Conservation (phyloP, 139 green algal species). For the Pseudopediastrum boryanum region DNA sequence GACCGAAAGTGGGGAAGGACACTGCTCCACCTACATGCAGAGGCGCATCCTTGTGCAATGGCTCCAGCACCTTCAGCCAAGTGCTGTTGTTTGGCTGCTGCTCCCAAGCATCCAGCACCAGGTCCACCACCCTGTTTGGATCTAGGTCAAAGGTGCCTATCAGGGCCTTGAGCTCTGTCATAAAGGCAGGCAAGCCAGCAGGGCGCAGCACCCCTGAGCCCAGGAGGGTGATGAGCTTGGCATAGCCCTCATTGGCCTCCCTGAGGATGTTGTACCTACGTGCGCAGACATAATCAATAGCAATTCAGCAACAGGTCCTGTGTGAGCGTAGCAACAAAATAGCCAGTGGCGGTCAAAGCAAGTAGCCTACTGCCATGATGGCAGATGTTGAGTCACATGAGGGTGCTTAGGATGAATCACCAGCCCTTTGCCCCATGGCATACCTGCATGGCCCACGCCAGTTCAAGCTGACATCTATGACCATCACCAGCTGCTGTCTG, state of each 20-base stretch:
- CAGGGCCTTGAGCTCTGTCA: slow-evolving; percentile 65
- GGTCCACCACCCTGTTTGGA: slow-evolving; percentile 82
- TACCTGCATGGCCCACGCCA: background rate
- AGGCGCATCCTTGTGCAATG: slow-evolving; percentile 21
- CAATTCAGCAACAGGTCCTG: background rate
- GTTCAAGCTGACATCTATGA: too few species aligned
- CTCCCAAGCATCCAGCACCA: slow-evolving; percentile 76
- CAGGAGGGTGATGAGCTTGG: slow-evolving; percentile 74
- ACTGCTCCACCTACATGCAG: slow-evolving; percentile 5
- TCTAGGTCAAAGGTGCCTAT: slow-evolving; percentile 93
- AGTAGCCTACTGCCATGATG: background rate
- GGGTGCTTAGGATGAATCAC: too few species aligned
- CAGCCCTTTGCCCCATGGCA: background rate
- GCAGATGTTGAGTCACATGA: background rate
- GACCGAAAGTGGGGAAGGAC: too few species aligned
- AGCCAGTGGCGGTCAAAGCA: background rate
- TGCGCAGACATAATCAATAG: too few species aligned
- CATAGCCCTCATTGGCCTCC: slow-evolving; percentile 91
- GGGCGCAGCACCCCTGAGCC: slow-evolving; percentile 1
- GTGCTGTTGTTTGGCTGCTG: slow-evolving; percentile 5
- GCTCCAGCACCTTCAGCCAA: slow-evolving; percentile 45
- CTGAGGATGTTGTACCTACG: slow-evolving; percentile 90
- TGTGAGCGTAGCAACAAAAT: background rate
- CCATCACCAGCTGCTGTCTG: too few species aligned
- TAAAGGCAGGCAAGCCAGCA: background rate